Evolutionary conservation across 768 basidiomycete species (phyloP).

Genomic region (Hortiboletus flavorubellus): DNA sequence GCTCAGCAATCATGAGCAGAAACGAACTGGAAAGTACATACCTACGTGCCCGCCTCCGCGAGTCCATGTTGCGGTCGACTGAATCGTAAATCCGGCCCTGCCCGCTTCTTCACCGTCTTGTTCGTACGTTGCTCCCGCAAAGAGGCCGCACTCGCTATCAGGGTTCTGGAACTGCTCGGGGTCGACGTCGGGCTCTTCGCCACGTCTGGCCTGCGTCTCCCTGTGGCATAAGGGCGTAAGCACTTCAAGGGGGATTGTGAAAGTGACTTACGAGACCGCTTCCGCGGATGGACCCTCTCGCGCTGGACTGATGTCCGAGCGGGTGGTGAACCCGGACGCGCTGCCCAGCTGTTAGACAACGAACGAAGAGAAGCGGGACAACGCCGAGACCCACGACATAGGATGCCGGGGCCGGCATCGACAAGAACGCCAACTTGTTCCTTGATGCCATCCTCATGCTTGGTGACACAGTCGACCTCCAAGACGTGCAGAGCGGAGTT

Average conservation of each 20-base stretch:
- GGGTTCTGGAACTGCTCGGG: slow-evolving; percentile 95
- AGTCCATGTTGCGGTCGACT: slow-evolving; percentile 92
- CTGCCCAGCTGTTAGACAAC: slow-evolving; percentile 36
- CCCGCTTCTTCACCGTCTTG: slow-evolving; percentile 98
- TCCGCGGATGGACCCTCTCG: slow-evolving; percentile 93
- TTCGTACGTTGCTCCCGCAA: slow-evolving; percentile 94
- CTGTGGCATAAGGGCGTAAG: slow-evolving; percentile 37
- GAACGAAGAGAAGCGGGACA: slow-evolving; percentile 8
- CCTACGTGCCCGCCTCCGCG: slow-evolving; percentile 75
- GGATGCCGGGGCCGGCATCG: slow-evolving; percentile 92
- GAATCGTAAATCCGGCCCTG: slow-evolving; percentile 85
- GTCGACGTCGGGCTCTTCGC: slow-evolving; percentile 85
- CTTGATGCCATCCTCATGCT: slow-evolving; percentile 48
- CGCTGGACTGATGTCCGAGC: slow-evolving; percentile 98
- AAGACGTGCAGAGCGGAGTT: too few relatives aligned
- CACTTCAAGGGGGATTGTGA: background rate
- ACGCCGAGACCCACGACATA: slow-evolving; percentile 98
- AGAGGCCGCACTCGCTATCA: slow-evolving; percentile 94
- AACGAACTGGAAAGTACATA: slow-evolving; percentile 48
- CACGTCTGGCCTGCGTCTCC: slow-evolving; percentile 80
- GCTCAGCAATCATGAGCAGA: too few relatives aligned
- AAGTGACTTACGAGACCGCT: slow-evolving; percentile 70
- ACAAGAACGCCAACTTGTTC: slow-evolving; percentile 84
- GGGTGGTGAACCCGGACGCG: slow-evolving; percentile 96
- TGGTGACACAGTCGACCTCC: too few relatives aligned